phyloP scores from a whole-genome alignment of 495 filamentous ascomycete genomes.

The Penicillium egyptiacum region DNA sequence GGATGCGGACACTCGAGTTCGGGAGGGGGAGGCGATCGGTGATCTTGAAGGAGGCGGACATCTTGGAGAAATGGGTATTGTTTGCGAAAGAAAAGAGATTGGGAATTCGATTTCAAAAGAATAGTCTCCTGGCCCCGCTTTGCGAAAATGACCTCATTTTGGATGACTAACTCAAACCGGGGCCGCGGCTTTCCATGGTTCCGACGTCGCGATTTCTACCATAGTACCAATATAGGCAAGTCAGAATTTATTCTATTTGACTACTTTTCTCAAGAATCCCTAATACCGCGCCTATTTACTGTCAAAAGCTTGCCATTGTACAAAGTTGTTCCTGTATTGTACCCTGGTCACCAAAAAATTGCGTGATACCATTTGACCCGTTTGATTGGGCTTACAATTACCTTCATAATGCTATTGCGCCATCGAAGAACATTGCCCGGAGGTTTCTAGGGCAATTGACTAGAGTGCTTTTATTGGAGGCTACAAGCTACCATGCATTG shows the following conservation, averaged over 20 bases:
- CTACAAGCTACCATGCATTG: too few relatives aligned
- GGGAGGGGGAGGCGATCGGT: conserved; percentile 55
- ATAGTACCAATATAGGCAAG: neutral
- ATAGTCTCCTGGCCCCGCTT: conserved; percentile 23
- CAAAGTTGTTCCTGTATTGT: neutral
- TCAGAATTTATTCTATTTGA: neutral
- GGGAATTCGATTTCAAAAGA: neutral
- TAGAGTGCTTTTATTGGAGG: neutral
- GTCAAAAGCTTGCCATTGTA: neutral
- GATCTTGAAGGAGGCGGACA: conserved; percentile 47
- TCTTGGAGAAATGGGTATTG: conserved; percentile 11
- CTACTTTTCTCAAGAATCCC: neutral
- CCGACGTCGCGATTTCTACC: neutral
- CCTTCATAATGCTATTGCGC: neutral
- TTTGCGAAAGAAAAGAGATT: neutral
- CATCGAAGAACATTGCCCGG: neutral
- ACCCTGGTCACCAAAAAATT: neutral
- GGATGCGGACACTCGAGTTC: conserved; percentile 55
- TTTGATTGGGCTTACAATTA: neutral
- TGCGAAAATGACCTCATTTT: conserved; percentile 14
- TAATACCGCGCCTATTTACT: neutral
- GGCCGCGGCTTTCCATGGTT: neutral
- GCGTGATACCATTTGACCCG: neutral
- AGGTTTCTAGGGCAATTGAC: neutral
- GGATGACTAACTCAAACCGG: conserved; percentile 2